Percentiles rank a stretch among this genome's conserved stretches.
Evolutionary conservation across 345 rosid species (phyloP).

Genomic region (Brassica incana): DNA sequence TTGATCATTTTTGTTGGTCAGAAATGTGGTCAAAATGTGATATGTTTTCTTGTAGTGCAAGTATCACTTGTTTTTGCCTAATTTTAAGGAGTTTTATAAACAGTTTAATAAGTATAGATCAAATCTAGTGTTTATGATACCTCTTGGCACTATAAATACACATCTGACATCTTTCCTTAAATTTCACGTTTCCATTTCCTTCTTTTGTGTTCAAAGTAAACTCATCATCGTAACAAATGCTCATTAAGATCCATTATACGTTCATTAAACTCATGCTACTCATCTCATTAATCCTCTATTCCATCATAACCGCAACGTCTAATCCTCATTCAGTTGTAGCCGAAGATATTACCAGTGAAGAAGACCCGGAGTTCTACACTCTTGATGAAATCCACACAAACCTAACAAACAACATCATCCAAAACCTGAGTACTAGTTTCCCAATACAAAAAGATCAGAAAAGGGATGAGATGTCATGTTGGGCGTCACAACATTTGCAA

Average conservation of each 20-base stretch:
- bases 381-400: slow-evolving; percentile 27
- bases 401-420: background rate
- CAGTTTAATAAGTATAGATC: background rate
- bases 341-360: slow-evolving; percentile 17
- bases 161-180: background rate
- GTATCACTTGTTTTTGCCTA: slow-evolving; percentile 26
- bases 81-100: background rate
- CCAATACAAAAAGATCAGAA: slow-evolving; percentile 42
- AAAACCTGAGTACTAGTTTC: slow-evolving; percentile 16
- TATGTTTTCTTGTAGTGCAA: background rate
- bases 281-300: slow-evolving; percentile 22
- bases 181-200: slow-evolving; percentile 12
- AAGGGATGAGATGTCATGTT: slow-evolving; percentile 48
- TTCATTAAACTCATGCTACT: slow-evolving; percentile 16
- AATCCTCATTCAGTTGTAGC: slow-evolving; percentile 16
- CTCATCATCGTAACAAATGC: slow-evolving; percentile 12
- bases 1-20: no score
- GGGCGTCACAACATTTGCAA: slow-evolving; percentile 46
- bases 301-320: background rate
- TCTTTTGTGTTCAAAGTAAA: slow-evolving; percentile 12
- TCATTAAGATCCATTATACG: slow-evolving; percentile 3
- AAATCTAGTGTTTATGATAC: background rate
- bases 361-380: slow-evolving; percentile 21
- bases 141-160: slow-evolving; percentile 12
- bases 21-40: no score